Evolutionary conservation across 2,329 filamentous ascomycete genomes (phyloP), one percentile per base, ranked within the genome.

Genomic region (Pyrenophora seminiperda): DNA sequence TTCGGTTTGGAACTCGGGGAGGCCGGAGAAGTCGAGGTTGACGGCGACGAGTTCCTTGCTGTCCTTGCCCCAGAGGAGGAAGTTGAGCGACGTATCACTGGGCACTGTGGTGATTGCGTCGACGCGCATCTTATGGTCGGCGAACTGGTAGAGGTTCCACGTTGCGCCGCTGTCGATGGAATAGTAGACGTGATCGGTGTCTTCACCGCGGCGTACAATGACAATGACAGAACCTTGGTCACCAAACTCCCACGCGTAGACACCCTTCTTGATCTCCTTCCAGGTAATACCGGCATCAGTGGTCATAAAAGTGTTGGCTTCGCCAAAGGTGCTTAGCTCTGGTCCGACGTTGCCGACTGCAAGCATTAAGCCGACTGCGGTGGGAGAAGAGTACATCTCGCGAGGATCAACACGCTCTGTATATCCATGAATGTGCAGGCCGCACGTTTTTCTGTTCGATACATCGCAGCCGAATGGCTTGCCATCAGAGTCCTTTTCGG

Each of bases 201-300:
- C 79, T 43, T 81, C 81, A 11, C 82, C 80, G 49, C 91, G 85
- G 66, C 88, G 83, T 17, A 93, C 91, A 40, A 99, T 87, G 33
- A 96, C 90, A 54, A 97, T 85, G 63, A 97, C 88, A 5, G 91
- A 94, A 20, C 94, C 94, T 71, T 96, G 91, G 64, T 99, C 95
- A 50, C 94, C 95, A 70, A 91, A 96, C 66, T 96, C 90, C 91
- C 91, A 99, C 66, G 89, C 88, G 79, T 91, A 96, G 29, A 82
- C 83, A 5, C 94, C 95, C 74, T 95, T 92, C 75, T 89, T 93
- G 54, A 93, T 85, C 50, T 86, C 84, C 58, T 81, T 86, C 94
- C 94, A 99, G 31, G 79, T 89, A 42, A 97, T 81, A 47, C 95
- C 95, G n/a, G 88, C 94, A 70, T 99, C 92, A 0, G 82, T 81